phyloP scores from a whole-genome alignment of 805 yeast genomes.

The Isabelozyma gotoi region DNA sequence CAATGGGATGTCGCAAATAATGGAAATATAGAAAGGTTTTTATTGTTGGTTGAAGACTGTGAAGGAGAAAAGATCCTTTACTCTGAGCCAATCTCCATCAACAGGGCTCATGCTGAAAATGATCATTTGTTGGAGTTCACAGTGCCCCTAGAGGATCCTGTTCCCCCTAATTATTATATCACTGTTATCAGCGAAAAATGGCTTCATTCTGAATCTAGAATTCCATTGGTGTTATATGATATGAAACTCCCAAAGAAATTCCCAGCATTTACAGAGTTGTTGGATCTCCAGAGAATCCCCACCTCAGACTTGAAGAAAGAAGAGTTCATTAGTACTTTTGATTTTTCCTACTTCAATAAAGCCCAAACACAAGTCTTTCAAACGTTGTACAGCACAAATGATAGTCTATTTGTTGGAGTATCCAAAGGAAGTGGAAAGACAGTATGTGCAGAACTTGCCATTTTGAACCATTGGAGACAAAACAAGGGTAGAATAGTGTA shows the following conservation, averaged over 20 bases:
- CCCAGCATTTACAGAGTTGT: conserved; percentile 58
- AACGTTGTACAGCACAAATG: conserved; percentile 55
- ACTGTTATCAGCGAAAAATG: conserved; percentile 77
- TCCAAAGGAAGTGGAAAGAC: conserved; percentile 80
- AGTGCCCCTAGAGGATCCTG: conserved; percentile 57
- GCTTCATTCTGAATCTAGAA: conserved; percentile 69
- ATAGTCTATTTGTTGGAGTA: conserved; percentile 64
- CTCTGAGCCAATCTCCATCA: conserved; percentile 53
- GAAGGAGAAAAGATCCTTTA: conserved; percentile 76
- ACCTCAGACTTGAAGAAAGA: conserved; percentile 46
- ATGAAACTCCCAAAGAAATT: conserved; percentile 62
- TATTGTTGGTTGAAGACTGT: conserved; percentile 75
- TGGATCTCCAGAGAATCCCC: conserved; percentile 52
- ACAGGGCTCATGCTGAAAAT: conserved; percentile 46
- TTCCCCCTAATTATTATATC: conserved; percentile 70
- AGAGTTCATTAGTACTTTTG: conserved; percentile 48
- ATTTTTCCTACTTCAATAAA: conserved; percentile 59
- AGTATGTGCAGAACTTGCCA: conserved; percentile 66
- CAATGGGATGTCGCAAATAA: conserved; percentile 70
- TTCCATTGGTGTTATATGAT: conserved; percentile 56
- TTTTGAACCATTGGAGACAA: conserved; percentile 70
- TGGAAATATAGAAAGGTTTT: conserved; percentile 63
- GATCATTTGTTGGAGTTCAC: conserved; percentile 65
- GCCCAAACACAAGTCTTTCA: conserved; percentile 74
- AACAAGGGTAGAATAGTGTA: conserved; percentile 72